These are phyloP conservation scores for Chrysoporthe austroafricana DNA, from an alignment of 2,329 filamentous ascomycete genomes.

Conservation along the genomic window DNA sequence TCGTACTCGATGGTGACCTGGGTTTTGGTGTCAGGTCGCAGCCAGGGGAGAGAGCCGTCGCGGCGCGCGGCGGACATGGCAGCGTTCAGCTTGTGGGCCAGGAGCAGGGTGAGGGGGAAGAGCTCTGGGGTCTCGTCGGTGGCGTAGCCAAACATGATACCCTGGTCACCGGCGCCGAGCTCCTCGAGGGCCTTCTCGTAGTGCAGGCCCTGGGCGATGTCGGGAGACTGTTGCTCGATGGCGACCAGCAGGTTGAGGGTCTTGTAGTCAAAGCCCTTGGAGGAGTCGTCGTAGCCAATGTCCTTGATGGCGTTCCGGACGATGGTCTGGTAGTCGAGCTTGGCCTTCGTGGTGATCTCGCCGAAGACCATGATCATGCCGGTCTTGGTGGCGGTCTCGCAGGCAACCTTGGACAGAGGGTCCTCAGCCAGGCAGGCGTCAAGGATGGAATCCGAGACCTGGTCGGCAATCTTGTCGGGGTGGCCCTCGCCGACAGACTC, in stretches of 20 bases:
- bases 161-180: slow-evolving; percentile 98
- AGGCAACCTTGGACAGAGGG: slow-evolving; percentile 97
- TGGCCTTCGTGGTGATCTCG: slow-evolving; percentile 97
- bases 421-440: slow-evolving; percentile 96
- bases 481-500: slow-evolving; percentile 90
- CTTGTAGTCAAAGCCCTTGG: slow-evolving; percentile 99
- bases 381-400: slow-evolving; percentile 99
- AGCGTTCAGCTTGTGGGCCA: slow-evolving; percentile 96
- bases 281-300: slow-evolving; percentile 96
- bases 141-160: slow-evolving; percentile 99
- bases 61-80: slow-evolving; percentile 90
- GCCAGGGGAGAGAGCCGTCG: slow-evolving; percentile 86
- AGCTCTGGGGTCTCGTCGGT: slow-evolving; percentile 98
- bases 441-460: slow-evolving; percentile 96
- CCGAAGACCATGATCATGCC: slow-evolving; percentile 99
- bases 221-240: slow-evolving; percentile 98
- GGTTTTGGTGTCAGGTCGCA: slow-evolving; percentile 98
- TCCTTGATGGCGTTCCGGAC: slow-evolving; percentile 95
- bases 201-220: slow-evolving; percentile 98
- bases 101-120: slow-evolving; percentile 88
- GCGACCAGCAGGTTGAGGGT: slow-evolving; percentile 97
- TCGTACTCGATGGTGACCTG: slow-evolving; percentile 99
- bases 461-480: slow-evolving; percentile 97
- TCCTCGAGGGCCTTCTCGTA: slow-evolving; percentile 97
- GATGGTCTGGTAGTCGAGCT: slow-evolving; percentile 96